Evolutionary conservation across 2,329 filamentous ascomycete genomes (phyloP).

Genomic region (Ophiostoma perfectum): DNA sequence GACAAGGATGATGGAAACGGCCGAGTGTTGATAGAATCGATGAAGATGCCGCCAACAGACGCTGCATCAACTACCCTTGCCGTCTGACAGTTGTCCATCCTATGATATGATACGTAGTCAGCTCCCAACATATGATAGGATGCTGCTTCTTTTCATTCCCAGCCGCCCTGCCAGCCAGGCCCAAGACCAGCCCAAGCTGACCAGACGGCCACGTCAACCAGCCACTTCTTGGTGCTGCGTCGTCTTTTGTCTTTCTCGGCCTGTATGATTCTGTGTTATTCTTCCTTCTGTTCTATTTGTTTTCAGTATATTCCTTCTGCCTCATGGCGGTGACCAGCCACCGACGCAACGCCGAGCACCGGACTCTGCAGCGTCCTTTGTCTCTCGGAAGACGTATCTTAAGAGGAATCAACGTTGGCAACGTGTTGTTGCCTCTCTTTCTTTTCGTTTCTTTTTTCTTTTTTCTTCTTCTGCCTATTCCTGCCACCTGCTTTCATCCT

Average conservation of each 20-base stretch:
- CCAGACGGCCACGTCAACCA: no score
- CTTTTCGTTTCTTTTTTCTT: neutral
- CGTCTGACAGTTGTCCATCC: no score
- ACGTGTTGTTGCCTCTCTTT: neutral
- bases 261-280: neutral
- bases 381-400: neutral
- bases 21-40: no score
- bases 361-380: neutral
- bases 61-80: no score
- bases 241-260: neutral
- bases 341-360: neutral
- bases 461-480: neutral
- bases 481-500: neutral
- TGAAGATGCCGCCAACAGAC: no score
- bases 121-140: no score
- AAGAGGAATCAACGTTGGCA: neutral
- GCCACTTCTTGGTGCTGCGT: neutral
- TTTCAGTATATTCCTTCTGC: neutral
- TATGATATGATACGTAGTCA: no score
- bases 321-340: neutral
- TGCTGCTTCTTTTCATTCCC: no score
- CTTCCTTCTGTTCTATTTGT: neutral
- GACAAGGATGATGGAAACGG: no score
- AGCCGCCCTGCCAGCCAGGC: no score
- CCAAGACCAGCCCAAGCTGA: no score